phyloP scores from a whole-genome alignment of 169 alveolate genomes.

The Plasmodium falciparum region DNA sequence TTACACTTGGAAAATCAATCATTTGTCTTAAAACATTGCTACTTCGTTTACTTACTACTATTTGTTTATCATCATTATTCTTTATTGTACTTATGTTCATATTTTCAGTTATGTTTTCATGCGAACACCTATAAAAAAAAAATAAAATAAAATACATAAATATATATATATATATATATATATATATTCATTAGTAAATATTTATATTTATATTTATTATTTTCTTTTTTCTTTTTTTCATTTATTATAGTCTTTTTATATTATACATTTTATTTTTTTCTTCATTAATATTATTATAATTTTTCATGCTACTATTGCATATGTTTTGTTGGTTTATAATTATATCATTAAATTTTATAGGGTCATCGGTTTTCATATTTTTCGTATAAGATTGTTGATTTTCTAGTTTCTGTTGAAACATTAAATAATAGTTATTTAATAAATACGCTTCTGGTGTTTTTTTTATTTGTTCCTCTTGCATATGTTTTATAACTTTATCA shows the following conservation, averaged over 20 bases:
- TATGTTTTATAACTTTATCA: not conserved
- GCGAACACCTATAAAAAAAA: not conserved
- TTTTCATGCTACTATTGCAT: slow-evolving; percentile 1
- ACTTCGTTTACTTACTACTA: slow-evolving; percentile 47
- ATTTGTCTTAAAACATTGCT: slow-evolving; percentile 62
- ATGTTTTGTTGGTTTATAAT: not conserved
- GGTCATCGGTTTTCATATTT: not conserved
- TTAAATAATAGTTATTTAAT: slow-evolving; percentile 17
- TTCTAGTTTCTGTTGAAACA: slow-evolving; percentile 19
- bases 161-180: slow-evolving; percentile 3
- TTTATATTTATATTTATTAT: slow-evolving; percentile 12
- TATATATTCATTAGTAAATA: slow-evolving; percentile 24
- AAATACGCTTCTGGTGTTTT: slow-evolving; percentile 13
- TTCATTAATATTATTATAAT: slow-evolving; percentile 10
- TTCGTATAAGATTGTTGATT: not conserved
- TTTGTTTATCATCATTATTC: slow-evolving; percentile 30
- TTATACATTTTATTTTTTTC: slow-evolving; percentile 3
- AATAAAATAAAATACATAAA: not conserved
- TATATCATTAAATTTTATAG: slow-evolving; percentile 9
- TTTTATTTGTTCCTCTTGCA: not conserved
- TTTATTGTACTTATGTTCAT: slow-evolving; percentile 12
- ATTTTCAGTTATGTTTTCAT: slow-evolving; percentile 20
- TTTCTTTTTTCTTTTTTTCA: slow-evolving; percentile 11
- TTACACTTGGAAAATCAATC: slow-evolving; percentile 30
- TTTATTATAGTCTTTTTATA: not conserved